Conservation (phyloP, 371 early-diverging fungal genomes). For the Rhizopus sp. region DNA sequence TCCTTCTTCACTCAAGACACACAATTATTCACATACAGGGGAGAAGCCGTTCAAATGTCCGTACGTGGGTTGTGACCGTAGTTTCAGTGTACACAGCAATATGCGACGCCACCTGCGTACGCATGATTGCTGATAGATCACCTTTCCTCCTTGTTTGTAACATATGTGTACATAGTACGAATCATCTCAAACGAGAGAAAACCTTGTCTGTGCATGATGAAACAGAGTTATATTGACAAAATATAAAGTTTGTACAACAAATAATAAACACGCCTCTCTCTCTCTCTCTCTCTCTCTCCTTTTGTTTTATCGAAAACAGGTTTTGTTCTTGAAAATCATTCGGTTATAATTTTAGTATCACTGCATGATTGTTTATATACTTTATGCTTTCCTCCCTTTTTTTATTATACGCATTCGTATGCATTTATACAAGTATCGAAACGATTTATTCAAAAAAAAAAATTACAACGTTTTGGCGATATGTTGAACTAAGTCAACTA, state of each 20-base stretch:
- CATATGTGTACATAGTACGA: background rate
- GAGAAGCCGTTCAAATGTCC: conserved; percentile 72
- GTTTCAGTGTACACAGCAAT: conserved; percentile 79
- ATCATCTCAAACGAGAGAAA: background rate
- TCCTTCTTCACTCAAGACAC: conserved; percentile 59
- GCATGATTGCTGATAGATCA: conserved; percentile 24
- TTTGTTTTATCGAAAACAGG: no score
- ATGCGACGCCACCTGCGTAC: conserved; percentile 69
- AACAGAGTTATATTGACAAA: no score
- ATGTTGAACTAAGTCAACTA: conserved; percentile 84
- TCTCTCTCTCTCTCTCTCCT: no score
- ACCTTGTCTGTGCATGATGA: background rate
- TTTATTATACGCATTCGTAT: no score
- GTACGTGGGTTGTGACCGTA: conserved; percentile 61
- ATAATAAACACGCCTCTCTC: no score
- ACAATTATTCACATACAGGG: conserved; percentile 75
- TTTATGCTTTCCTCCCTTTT: no score
- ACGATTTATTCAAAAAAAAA: no score
- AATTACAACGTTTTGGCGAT: conserved; percentile 51
- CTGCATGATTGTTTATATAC: no score
- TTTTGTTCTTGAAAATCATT: no score
- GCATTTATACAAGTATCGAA: no score
- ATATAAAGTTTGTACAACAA: no score
- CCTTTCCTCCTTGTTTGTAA: conserved; percentile 1
- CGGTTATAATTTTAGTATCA: no score